phyloP scores from a whole-genome alignment of 2,329 filamentous ascomycete genomes.

The Penicillium sp. region DNA sequence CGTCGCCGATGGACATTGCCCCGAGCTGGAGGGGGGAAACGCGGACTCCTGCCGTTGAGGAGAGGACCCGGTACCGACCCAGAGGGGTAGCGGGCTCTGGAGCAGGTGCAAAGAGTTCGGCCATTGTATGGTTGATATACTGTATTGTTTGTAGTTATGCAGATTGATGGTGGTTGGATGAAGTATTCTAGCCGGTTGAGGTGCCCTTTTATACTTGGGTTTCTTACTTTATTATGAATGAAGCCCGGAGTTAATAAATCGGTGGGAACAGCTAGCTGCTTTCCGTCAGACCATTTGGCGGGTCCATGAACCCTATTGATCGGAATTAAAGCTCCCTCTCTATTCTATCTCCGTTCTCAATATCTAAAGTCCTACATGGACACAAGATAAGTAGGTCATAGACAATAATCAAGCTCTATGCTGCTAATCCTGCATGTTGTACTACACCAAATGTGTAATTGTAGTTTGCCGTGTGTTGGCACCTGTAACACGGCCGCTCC shows the following conservation, averaged over 20 bases:
- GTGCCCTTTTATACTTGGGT: neutral
- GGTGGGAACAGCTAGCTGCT: neutral
- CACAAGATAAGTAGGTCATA: neutral
- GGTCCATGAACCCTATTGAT: no score
- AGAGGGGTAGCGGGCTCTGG: slow-evolving; percentile 60
- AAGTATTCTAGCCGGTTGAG: neutral
- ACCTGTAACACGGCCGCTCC: neutral
- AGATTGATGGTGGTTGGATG: neutral
- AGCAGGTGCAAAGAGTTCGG: slow-evolving; percentile 39
- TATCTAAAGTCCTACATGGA: no score
- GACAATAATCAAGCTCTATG: neutral
- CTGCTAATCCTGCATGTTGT: neutral
- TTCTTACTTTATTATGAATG: neutral
- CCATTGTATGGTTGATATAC: slow-evolving; percentile 23
- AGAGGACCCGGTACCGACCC: slow-evolving; percentile 65
- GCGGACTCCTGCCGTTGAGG: slow-evolving; percentile 63
- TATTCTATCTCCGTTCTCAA: neutral
- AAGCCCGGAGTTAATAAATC: slow-evolving; percentile 1
- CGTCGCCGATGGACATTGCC: slow-evolving; percentile 42
- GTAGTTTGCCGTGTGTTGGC: neutral
- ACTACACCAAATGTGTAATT: neutral
- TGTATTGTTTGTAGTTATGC: neutral
- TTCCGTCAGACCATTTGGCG: neutral
- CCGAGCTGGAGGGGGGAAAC: slow-evolving; percentile 62
- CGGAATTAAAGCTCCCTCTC: neutral